Base-by-base conservation (phyloP, 179 eudicot species). In the Actinidia chinensis region DNA sequence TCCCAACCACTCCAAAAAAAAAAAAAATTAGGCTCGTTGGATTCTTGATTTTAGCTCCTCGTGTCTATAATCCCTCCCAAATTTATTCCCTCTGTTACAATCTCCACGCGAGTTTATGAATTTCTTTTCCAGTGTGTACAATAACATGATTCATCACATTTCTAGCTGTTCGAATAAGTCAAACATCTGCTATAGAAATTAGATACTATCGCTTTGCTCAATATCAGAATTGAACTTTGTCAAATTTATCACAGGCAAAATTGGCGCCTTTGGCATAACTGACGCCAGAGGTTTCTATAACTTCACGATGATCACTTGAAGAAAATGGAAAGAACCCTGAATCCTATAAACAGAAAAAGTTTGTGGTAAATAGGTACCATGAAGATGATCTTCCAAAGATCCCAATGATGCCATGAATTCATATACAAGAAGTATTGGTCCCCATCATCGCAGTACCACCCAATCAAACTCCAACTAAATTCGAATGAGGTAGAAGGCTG, bases 361-460 rank as follows among this genome's bases (percentile, higher is more conserved):
- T 4, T n/a, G n/a, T 40, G 43, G 51, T 33, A 14, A 51, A 72
- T 55, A 36, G 18, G 50, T 88, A 95, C 98, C 98, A 83, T 77
- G 97, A 68, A 95, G 97, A 80, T 94, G 98, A 85, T 94, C 97
- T 84, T 94, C 98, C 83, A 94, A 79, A 76, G 97, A 93, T 67
- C 98, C 97, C 79, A 91, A 68, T 5, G n/a, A n/a, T n/a, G 98
- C 79, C 98, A 94, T 93, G 86, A 86, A 94, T 75, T 94, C 97
- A 76, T 94, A 93, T 6, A 93, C 97, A 61, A 95, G 93, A 76
- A 93, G 90, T 97, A 84, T 86, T 95, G 98, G 70, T 95, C 97
- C 76, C 98, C 98, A 82, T 93, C 97, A 65, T 97, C 98, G 79
- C 98, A 95, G 81, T 94, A 94, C n/a, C n/a, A n/a, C 17, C 98